Conservation (phyloP, 257 asterid species). For the Solanum etuberosum region DNA sequence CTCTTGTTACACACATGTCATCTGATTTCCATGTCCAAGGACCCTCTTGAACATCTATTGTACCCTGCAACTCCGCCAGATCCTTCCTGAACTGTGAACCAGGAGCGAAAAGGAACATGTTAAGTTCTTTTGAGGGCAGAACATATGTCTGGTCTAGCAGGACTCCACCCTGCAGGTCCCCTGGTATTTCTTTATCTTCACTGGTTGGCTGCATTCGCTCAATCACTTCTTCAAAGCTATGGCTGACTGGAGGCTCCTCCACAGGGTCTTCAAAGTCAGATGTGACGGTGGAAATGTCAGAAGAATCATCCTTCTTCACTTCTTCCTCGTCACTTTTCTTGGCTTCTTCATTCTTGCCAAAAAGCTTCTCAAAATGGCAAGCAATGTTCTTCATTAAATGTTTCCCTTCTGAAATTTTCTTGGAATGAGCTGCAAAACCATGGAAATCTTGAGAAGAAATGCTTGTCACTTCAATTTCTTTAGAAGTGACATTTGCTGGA, state of each 20-base stretch:
- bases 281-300: slow-evolving; percentile 27
- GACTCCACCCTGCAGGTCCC: slow-evolving; percentile 58
- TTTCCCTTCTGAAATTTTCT: slow-evolving; percentile 43
- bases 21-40: slow-evolving; percentile 64
- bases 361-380: slow-evolving; percentile 52
- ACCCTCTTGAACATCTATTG: slow-evolving; percentile 48
- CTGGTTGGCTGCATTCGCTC: slow-evolving; percentile 31
- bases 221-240: slow-evolving; percentile 41
- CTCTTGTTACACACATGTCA: slow-evolving; percentile 37
- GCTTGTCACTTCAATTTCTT: slow-evolving; percentile 16
- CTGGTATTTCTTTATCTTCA: slow-evolving; percentile 37
- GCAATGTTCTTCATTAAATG: slow-evolving; percentile 57
- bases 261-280: slow-evolving; percentile 42
- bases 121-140: slow-evolving; percentile 43
- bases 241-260: slow-evolving; percentile 19
- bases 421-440: slow-evolving; percentile 14
- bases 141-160: slow-evolving; percentile 55
- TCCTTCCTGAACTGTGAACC: slow-evolving; percentile 43
- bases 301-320: slow-evolving; percentile 22
- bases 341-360: slow-evolving; percentile 44
- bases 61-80: slow-evolving; percentile 58
- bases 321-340: slow-evolving; percentile 31
- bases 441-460: slow-evolving; percentile 20
- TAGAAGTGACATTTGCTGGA: slow-evolving; percentile 6
- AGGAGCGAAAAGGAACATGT: slow-evolving; percentile 51